Conservation (phyloP, 2,329 filamentous ascomycete genomes). For the Sclerotinia glacialis region DNA sequence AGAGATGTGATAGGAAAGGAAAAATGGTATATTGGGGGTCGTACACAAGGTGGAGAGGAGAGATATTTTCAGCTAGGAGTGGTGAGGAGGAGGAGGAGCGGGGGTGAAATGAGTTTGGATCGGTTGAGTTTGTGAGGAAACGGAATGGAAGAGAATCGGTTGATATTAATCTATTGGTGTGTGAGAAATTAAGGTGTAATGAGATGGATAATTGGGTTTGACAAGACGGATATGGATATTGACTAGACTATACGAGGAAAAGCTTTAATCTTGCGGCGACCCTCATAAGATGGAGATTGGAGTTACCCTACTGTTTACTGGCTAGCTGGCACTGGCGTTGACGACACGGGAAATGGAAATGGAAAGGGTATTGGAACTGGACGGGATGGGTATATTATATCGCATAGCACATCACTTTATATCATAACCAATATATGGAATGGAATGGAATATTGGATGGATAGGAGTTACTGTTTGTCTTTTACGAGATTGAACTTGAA, state of each 20-base stretch:
- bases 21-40: constrained; percentile 78
- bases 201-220: not conserved
- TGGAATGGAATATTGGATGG: not conserved
- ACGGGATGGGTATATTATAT: not conserved
- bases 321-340: not conserved
- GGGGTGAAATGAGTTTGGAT: constrained; percentile 72
- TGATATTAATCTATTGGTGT: not conserved
- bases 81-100: constrained; percentile 68
- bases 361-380: not conserved
- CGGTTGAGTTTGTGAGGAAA: constrained; percentile 64
- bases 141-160: not conserved
- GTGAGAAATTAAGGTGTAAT: no score
- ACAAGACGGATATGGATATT: not conserved
- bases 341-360: not conserved
- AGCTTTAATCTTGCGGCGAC: not conserved
- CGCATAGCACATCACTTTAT: not conserved
- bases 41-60: constrained; percentile 74
- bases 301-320: not conserved
- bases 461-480: not conserved
- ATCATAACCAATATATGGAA: not conserved
- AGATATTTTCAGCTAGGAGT: constrained; percentile 79
- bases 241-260: not conserved
- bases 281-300: not conserved
- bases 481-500: not conserved
- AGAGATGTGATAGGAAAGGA: constrained; percentile 68